Percentiles rank a stretch among this genome's conserved stretches.
These are phyloP conservation scores for Phytophthora constricta DNA, from an alignment of 352 stramenopile genomes.

Conservation along the genomic window DNA sequence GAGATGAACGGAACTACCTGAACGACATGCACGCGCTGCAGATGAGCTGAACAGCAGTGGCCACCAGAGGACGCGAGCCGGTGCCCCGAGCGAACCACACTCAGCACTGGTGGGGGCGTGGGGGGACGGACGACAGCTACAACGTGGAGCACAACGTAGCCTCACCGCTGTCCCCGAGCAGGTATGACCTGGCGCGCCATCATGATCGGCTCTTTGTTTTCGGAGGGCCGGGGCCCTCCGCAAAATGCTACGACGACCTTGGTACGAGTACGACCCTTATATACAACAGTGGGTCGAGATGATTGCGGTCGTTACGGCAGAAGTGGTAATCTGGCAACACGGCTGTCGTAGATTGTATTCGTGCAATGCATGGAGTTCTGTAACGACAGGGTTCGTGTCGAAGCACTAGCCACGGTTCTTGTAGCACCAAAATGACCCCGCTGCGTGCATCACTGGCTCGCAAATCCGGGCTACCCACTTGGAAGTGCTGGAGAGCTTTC, in stretches of 20 bases:
- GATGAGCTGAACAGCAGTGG: conserved; percentile 87
- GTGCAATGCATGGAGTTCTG: too few species aligned
- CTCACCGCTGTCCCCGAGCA: conserved; percentile 89
- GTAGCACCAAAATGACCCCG: too few species aligned
- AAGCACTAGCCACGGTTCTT: too few species aligned
- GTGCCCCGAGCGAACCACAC: conserved; percentile 94
- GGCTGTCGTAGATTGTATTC: too few species aligned
- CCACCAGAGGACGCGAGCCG: conserved; percentile 81
- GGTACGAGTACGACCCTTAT: conserved; percentile 90
- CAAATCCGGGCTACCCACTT: too few species aligned
- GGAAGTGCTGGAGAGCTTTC: too few species aligned
- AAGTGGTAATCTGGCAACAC: too few species aligned
- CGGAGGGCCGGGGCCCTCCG: conserved; percentile 91
- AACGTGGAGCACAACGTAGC: conserved; percentile 45
- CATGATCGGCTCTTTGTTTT: conserved; percentile 94
- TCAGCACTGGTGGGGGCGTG: conserved; percentile 90
- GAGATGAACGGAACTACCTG: conserved; percentile 94
- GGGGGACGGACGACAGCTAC: conserved; percentile 45
- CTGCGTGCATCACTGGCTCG: too few species aligned
- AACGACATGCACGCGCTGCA: conserved; percentile 96
- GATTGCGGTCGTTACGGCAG: conserved; percentile 19
- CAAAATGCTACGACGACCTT: conserved; percentile 97
- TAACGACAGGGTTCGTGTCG: too few species aligned
- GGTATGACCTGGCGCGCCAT: conserved; percentile 97
- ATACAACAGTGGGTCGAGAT: conserved; percentile 70